These are phyloP conservation scores for Aspergillus sp. DNA, from an alignment of 2,329 filamentous ascomycete species.

Conservation along the genomic window DNA sequence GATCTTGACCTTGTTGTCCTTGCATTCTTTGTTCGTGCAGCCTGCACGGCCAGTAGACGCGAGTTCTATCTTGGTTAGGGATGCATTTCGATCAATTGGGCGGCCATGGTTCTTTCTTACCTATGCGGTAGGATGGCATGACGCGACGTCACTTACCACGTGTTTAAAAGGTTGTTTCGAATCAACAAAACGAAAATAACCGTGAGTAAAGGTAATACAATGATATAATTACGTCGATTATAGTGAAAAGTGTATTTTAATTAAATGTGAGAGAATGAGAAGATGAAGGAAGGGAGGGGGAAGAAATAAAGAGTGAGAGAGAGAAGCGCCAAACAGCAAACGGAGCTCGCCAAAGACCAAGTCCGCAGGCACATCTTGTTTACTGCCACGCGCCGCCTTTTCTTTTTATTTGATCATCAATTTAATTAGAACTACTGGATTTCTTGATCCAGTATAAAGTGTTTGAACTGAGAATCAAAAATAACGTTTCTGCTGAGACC, in stretches of 20 bases:
- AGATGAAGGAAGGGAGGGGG: slow-evolving; percentile 2
- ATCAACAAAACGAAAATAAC: background rate
- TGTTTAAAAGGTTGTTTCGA: background rate
- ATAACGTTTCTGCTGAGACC: no score
- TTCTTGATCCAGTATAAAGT: no score
- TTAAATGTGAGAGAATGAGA: background rate
- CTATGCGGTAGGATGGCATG: slow-evolving; percentile 13
- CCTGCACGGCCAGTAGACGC: slow-evolving; percentile 69
- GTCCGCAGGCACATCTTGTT: slow-evolving; percentile 15
- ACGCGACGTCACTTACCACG: background rate
- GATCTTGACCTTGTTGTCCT: slow-evolving; percentile 69
- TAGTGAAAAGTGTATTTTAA: background rate
- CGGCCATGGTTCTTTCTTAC: background rate
- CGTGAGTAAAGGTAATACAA: background rate
- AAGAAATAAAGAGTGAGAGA: slow-evolving; percentile 8
- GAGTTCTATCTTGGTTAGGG: slow-evolving; percentile 56
- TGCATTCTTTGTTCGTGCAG: slow-evolving; percentile 74
- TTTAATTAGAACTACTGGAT: background rate
- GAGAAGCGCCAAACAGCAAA: background rate
- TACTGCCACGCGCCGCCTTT: background rate
- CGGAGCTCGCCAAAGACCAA: slow-evolving; percentile 26
- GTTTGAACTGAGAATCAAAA: no score
- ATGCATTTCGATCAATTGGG: background rate
- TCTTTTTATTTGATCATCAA: background rate
- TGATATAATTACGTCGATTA: background rate